Conservation (phyloP, 768 basidiomycete genomes). For the Floccularia luteovirens region DNA sequence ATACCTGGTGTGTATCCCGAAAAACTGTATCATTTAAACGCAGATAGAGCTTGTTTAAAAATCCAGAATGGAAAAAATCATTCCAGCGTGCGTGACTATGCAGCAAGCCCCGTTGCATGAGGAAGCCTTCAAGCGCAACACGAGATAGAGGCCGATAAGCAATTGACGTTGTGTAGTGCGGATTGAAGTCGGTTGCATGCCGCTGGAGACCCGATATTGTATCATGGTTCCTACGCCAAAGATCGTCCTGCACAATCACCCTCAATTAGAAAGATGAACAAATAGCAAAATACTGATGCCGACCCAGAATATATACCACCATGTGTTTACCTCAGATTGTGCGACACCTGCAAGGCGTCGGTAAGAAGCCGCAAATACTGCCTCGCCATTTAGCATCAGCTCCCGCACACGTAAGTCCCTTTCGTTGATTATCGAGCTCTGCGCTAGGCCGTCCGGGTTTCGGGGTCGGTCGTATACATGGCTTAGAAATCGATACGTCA, state of each 20-base stretch:
- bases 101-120: slow-evolving; percentile 52
- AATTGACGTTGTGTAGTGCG: slow-evolving; percentile 63
- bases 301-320: slow-evolving; percentile 83
- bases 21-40: slow-evolving; percentile 65
- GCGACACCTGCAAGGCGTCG: slow-evolving; percentile 46
- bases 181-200: slow-evolving; percentile 58
- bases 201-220: slow-evolving; percentile 41
- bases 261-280: slow-evolving; percentile 1
- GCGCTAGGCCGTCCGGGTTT: slow-evolving; percentile 32
- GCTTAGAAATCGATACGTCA: slow-evolving; percentile 59
- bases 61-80: slow-evolving; percentile 53
- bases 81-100: slow-evolving; percentile 31
- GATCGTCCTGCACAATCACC: slow-evolving; percentile 47
- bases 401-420: slow-evolving; percentile 46
- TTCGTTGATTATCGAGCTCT: slow-evolving; percentile 40
- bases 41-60: slow-evolving; percentile 67
- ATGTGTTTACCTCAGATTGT: slow-evolving; percentile 40
- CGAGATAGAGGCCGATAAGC: slow-evolving; percentile 67
- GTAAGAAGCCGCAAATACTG: slow-evolving; percentile 41
- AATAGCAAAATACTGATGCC: slow-evolving; percentile 10
- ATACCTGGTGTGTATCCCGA: slow-evolving; percentile 41
- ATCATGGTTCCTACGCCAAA: slow-evolving; percentile 65
- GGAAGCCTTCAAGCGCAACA: slow-evolving; percentile 54
- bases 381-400: slow-evolving; percentile 37
- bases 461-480: slow-evolving; percentile 52